phyloP scores from a whole-genome alignment of 2,329 filamentous ascomycete genomes.

The Gliomastix tumulicola region DNA sequence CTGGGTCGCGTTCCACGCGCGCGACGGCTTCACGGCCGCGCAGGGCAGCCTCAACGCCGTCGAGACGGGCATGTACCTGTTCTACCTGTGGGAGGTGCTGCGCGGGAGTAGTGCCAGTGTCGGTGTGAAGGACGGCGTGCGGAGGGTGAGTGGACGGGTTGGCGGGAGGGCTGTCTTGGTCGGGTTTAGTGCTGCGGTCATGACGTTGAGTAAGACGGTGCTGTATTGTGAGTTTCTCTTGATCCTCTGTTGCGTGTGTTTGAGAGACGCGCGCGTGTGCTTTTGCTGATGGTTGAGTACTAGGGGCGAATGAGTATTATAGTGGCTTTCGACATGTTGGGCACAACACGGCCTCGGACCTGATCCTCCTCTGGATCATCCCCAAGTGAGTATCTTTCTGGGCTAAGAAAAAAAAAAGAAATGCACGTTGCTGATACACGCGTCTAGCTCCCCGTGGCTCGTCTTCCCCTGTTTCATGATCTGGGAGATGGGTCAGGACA shows the following conservation, averaged over 20 bases:
- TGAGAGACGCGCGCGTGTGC: not conserved
- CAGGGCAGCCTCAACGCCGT: constrained; percentile 64
- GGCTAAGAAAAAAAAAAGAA: too few species aligned
- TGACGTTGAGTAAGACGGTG: constrained; percentile 57
- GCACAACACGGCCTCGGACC: constrained; percentile 38
- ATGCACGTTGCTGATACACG: constrained; percentile 1
- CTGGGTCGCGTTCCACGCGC: constrained; percentile 59
- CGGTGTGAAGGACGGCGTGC: constrained; percentile 8
- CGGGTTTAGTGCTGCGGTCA: constrained; percentile 46
- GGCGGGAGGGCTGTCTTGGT: constrained; percentile 39
- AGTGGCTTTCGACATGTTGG: constrained; percentile 50
- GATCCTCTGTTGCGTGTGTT: not conserved
- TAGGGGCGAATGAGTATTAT: constrained; percentile 51
- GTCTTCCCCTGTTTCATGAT: constrained; percentile 45
- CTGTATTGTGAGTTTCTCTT: constrained; percentile 44
- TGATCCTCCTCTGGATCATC: constrained; percentile 49
- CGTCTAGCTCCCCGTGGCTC: constrained; percentile 45
- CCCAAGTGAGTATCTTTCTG: constrained; percentile 39
- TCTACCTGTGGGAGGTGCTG: constrained; percentile 41
- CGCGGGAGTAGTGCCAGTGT: constrained; percentile 6
- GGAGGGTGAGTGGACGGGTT: constrained; percentile 28
- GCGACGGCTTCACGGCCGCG: constrained; percentile 70
- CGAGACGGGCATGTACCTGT: constrained; percentile 58
- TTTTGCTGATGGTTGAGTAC: not conserved
- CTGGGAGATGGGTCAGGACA: constrained; percentile 38